A percentile compares a stretch with the other conserved stretches of the same genome.
phyloP scores from a whole-genome alignment of 2,329 filamentous ascomycete genomes.

The Aureobasidium sp. region DNA sequence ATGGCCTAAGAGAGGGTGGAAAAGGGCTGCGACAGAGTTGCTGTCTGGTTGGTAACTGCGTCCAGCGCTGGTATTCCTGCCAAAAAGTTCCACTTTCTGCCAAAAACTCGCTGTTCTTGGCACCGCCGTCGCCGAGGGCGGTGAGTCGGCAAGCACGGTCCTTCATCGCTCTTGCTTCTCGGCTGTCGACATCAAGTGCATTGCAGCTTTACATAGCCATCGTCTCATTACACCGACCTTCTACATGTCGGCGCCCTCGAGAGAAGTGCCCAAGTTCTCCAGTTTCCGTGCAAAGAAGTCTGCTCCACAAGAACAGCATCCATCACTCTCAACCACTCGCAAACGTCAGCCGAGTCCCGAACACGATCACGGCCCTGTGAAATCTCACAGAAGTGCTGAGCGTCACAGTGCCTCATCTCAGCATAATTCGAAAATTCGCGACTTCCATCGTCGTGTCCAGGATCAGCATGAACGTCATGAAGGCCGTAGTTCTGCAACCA shows the following conservation, averaged over 20 bases:
- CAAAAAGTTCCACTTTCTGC: conserved; percentile 15
- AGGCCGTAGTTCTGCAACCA: not conserved
- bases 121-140: not conserved
- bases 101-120: conserved; percentile 13
- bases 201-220: too few species aligned
- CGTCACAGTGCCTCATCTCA: not conserved
- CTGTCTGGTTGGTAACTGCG: not conserved
- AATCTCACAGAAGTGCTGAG: not conserved
- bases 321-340: not conserved
- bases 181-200: not conserved
- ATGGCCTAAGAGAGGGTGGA: not conserved
- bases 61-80: not conserved
- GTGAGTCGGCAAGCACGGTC: not conserved
- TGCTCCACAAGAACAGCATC: not conserved
- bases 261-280: conserved; percentile 59
- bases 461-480: not conserved
- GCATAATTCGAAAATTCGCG: not conserved
- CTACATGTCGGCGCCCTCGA: conserved; percentile 18
- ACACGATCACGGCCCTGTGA: not conserved
- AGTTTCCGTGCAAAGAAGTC: conserved; percentile 48
- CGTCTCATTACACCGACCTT: not conserved
- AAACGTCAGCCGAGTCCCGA: not conserved
- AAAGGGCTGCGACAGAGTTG: not conserved
- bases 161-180: not conserved
- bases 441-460: not conserved